phyloP scores from a whole-genome alignment of 331 rosid species.

The Dryas integrifolia region DNA sequence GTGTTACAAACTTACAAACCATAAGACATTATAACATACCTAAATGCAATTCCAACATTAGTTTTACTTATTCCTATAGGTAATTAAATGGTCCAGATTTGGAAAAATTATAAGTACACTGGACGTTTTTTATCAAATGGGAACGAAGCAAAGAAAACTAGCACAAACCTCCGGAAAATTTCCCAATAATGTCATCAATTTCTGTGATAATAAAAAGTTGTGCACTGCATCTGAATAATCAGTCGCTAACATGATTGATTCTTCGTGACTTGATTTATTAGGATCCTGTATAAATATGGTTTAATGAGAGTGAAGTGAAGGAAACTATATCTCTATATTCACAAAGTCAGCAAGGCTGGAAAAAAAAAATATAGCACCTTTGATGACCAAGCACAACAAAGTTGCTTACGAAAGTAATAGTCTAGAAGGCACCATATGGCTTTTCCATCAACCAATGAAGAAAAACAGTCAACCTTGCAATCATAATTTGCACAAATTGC shows the following conservation, averaged over 20 bases:
- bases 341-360: slow-evolving; percentile 20
- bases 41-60: background rate
- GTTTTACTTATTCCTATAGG: background rate
- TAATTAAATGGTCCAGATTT: background rate
- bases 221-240: slow-evolving; percentile 80
- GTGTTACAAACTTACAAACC: background rate
- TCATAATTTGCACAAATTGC: slow-evolving; percentile 70
- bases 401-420: slow-evolving; percentile 78
- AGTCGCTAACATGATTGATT: slow-evolving; percentile 62
- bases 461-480: slow-evolving; percentile 51
- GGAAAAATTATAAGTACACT: background rate
- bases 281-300: slow-evolving; percentile 47
- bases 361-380: slow-evolving; percentile 53
- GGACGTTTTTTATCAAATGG: background rate
- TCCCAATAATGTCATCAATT: slow-evolving; percentile 66
- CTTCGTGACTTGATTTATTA: slow-evolving; percentile 38
- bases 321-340: slow-evolving; percentile 7
- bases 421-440: slow-evolving; percentile 97
- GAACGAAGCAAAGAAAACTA: slow-evolving; percentile 8
- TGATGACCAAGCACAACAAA: slow-evolving; percentile 51
- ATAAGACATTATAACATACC: background rate
- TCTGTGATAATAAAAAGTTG: slow-evolving; percentile 81
- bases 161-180: slow-evolving; percentile 85
- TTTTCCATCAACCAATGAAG: slow-evolving; percentile 84
- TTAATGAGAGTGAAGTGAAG: slow-evolving; percentile 16